Conservation (phyloP, 2,329 filamentous ascomycete species). For the Stemphylium lycopersici region DNA sequence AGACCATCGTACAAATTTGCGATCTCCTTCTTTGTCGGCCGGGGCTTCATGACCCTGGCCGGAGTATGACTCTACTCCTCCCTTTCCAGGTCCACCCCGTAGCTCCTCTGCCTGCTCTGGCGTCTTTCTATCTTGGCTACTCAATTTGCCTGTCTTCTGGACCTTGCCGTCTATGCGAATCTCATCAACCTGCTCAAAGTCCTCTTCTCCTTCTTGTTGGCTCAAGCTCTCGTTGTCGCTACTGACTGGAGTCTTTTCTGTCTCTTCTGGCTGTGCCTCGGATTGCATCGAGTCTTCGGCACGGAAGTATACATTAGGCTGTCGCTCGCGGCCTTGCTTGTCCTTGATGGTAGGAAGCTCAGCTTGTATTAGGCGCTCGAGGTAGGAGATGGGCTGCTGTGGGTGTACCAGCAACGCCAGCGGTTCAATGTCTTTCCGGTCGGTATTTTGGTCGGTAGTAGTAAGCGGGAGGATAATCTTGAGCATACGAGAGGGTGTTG, state of each 20-base stretch:
- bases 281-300: conserved; percentile 76
- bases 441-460: conserved; percentile 63
- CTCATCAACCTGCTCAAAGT: conserved; percentile 57
- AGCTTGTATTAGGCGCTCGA: conserved; percentile 86
- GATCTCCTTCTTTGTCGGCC: conserved; percentile 51
- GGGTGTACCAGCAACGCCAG: conserved; percentile 86
- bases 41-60: conserved; percentile 68
- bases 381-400: conserved; percentile 87
- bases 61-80: conserved; percentile 72
- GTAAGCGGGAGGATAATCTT: conserved; percentile 81
- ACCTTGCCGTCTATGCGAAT: conserved; percentile 58
- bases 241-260: conserved; percentile 33
- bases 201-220: conserved; percentile 44
- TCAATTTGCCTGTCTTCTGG: conserved; percentile 53
- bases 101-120: conserved; percentile 44
- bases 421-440: conserved; percentile 77
- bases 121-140: conserved; percentile 31
- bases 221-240: conserved; percentile 32
- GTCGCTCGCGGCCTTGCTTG: conserved; percentile 68
- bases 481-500: conserved; percentile 78
- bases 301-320: conserved; percentile 77
- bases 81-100: conserved; percentile 59
- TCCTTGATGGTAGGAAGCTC: conserved; percentile 74
- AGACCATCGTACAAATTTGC: conserved; percentile 84
- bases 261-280: conserved; percentile 47